phyloP scores from a whole-genome alignment of 305 asterid genomes.

The Galium porrigens region DNA sequence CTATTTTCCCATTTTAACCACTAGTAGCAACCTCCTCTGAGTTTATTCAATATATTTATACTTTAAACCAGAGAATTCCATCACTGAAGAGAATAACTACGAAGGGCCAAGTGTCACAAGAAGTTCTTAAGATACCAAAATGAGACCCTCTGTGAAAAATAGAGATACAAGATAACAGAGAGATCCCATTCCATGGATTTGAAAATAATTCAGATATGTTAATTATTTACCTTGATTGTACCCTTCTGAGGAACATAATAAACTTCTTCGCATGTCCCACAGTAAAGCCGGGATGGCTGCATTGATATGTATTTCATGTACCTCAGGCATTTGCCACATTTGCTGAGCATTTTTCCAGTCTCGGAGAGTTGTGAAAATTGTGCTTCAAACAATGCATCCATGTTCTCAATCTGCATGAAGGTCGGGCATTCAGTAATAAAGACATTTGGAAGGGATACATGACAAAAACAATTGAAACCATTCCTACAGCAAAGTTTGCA shows the following conservation, averaged over 20 bases:
- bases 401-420: slow-evolving; percentile 54
- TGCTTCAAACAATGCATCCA: slow-evolving; percentile 91
- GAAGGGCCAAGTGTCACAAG: not conserved
- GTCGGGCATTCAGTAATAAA: not conserved
- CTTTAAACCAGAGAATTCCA: not conserved
- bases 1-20: not conserved
- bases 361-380: slow-evolving; percentile 81
- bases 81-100: not conserved
- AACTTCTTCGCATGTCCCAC: slow-evolving; percentile 82
- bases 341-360: slow-evolving; percentile 70
- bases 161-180: not conserved
- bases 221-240: slow-evolving; percentile 48
- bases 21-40: not conserved
- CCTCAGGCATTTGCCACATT: slow-evolving; percentile 82
- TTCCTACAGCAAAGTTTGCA: not conserved
- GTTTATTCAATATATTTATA: not conserved
- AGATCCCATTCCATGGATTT: not conserved
- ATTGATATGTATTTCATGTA: slow-evolving; percentile 72
- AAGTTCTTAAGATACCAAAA: not conserved
- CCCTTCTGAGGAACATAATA: slow-evolving; percentile 84
- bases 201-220: slow-evolving; percentile 9
- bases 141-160: not conserved
- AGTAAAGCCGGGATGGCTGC: slow-evolving; percentile 75
- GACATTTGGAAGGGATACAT: not conserved
- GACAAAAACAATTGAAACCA: not conserved